Conservation (phyloP, 345 rosid species). For the Salix udensis region DNA sequence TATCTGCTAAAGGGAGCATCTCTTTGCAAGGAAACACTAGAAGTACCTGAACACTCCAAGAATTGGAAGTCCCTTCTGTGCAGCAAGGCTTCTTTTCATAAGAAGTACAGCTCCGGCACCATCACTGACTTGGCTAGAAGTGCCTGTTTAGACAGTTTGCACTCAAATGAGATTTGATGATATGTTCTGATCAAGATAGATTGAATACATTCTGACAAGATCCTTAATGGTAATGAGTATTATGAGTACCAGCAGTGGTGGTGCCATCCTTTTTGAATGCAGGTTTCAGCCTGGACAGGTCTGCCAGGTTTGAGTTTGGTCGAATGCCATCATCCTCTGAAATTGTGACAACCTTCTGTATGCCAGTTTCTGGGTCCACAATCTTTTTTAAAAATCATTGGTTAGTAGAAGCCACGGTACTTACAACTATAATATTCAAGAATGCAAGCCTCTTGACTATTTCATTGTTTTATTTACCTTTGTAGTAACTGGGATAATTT, state of each 20-base stretch:
- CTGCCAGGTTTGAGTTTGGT: constrained; percentile 54
- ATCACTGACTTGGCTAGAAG: constrained; percentile 96
- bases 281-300: constrained; percentile 75
- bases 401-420: constrained; percentile 13
- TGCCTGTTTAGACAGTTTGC: constrained; percentile 41
- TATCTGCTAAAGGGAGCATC: background rate
- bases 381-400: constrained; percentile 39
- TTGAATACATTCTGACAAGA: background rate
- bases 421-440: background rate
- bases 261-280: constrained; percentile 76
- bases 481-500: constrained; percentile 73
- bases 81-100: constrained; percentile 81
- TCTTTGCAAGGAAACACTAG: background rate
- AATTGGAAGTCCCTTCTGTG: constrained; percentile 82
- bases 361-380: constrained; percentile 78
- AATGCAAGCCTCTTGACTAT: background rate
- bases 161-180: constrained; percentile 13
- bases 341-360: constrained; percentile 57
- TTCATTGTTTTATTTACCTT: constrained; percentile 45
- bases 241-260: constrained; percentile 81
- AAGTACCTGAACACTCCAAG: constrained; percentile 92
- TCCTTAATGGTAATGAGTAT: background rate
- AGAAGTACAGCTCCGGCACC: constrained; percentile 96
- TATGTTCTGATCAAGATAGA: background rate
- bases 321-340: constrained; percentile 85